Evolutionary conservation across 768 basidiomycete species (phyloP), one percentile per base, ranked within the genome.

Genomic region (Mycena rebaudengoi): DNA sequence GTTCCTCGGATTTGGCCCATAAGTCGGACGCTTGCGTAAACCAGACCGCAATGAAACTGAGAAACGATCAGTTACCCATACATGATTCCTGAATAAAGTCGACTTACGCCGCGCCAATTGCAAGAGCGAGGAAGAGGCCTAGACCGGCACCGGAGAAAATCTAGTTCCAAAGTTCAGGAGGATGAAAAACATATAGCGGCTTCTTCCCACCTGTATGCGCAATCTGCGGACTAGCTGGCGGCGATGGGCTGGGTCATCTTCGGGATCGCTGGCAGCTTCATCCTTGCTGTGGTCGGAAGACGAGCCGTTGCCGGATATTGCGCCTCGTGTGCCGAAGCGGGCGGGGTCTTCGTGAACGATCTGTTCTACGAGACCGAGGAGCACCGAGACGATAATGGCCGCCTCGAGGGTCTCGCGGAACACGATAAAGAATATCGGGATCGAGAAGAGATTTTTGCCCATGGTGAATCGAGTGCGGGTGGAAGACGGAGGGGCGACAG

Each of bases 381-480:
- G 86, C 60, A 97, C 94, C 7, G 94, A 92, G 74, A 98, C 79
- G 83, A 99, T 94, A 80, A 98, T 91, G 41, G 88, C 88, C 5
- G 95, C 92, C 82, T 98, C 96, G 66, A 98, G 85, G 5, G 94
- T 92, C 85, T 98, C 96, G 73, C 96, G 88, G 76, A 97, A 95
- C 79, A 96, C 89, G 79, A 98, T 95, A 85, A 98, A 95, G 83
- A 96, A 98, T 69, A 98, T 95, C 71, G 95, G 89, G 58, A 96
- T 85, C 60, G 92, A 93, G 79, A 98, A 98, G 57, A 96, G 79
- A 72, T 88, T 85, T 65, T 85, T 85, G 18, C 84, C 80, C 93
- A 95, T 94, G 59, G 68, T 70, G 57, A 68, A 58, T 62, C 48
- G 26, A 43, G 52, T 28, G 52, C 12, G 50, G 37, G 65, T 28